A percentile compares a stretch with the other conserved stretches of the same genome.
phyloP scores from a whole-genome alignment of 495 filamentous ascomycete genomes.

The Penicillium fimorum region DNA sequence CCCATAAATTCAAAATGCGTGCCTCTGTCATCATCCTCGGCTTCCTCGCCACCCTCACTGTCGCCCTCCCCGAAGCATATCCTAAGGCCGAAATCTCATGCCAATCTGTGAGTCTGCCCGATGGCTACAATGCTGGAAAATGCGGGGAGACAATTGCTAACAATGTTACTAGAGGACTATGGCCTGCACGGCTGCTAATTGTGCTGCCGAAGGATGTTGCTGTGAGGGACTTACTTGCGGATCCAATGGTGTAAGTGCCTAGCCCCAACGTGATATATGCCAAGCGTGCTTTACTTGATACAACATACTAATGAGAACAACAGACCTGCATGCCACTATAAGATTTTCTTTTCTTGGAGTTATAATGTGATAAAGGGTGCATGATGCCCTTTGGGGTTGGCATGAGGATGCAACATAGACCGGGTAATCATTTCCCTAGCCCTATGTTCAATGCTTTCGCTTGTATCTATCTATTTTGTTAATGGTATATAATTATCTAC shows the following conservation, averaged over 20 bases:
- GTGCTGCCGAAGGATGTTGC: conserved; percentile 5
- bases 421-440: background rate
- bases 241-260: conserved; percentile 10
- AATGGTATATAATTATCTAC: conserved; percentile 4
- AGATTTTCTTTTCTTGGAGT: background rate
- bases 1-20: conserved; percentile 17
- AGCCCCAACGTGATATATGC: background rate
- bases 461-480: background rate
- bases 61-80: conserved; percentile 20
- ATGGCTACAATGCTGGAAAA: background rate
- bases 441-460: background rate
- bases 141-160: background rate
- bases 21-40: conserved; percentile 17
- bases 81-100: conserved; percentile 4
- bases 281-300: background rate
- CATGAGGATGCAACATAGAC: background rate
- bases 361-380: background rate
- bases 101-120: conserved; percentile 3
- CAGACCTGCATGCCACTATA: conserved; percentile 3
- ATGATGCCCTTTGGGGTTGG: background rate
- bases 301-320: background rate
- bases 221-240: conserved; percentile 8
- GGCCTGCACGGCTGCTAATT: conserved; percentile 5
- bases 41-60: conserved; percentile 19
- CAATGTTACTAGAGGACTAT: background rate